These are phyloP conservation scores for Cadophora luteo-olivacea DNA, from an alignment of 2,329 filamentous ascomycete genomes.

Conservation along the genomic window DNA sequence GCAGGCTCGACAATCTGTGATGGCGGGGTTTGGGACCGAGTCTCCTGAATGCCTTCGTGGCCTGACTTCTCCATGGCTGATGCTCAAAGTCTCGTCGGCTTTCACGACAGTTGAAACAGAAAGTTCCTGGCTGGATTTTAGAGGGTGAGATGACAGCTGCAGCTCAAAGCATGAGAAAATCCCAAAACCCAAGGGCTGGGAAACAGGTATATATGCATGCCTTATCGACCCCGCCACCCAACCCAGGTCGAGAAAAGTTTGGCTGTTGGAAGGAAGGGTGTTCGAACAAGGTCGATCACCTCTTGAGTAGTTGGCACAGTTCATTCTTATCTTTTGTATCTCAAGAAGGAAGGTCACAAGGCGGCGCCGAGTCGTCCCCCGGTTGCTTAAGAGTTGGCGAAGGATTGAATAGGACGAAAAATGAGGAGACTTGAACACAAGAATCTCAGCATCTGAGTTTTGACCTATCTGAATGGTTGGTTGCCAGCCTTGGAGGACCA, in stretches of 20 bases:
- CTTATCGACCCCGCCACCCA: background rate
- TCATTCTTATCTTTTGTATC: constrained; percentile 5
- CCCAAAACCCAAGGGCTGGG: background rate
- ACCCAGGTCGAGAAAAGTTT: background rate
- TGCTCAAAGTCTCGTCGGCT: background rate
- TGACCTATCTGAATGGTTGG: background rate
- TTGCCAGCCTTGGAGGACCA: background rate
- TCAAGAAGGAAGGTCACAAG: constrained; percentile 15
- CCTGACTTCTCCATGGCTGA: background rate
- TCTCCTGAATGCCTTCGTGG: background rate
- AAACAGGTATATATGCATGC: constrained; percentile 10
- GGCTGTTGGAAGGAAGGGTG: background rate
- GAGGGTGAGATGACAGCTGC: background rate
- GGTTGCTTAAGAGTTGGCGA: background rate
- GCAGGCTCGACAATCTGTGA: background rate
- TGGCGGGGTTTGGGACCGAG: constrained; percentile 1
- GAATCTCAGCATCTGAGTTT: background rate
- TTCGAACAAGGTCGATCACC: background rate
- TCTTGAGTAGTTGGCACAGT: background rate
- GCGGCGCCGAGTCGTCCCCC: background rate
- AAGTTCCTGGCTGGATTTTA: background rate
- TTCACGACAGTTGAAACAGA: background rate
- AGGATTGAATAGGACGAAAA: background rate
- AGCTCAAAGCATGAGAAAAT: background rate
- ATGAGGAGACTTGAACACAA: constrained; percentile 3